Conservation (phyloP, 495 filamentous ascomycete species). For the Aspergillus asperescens region DNA sequence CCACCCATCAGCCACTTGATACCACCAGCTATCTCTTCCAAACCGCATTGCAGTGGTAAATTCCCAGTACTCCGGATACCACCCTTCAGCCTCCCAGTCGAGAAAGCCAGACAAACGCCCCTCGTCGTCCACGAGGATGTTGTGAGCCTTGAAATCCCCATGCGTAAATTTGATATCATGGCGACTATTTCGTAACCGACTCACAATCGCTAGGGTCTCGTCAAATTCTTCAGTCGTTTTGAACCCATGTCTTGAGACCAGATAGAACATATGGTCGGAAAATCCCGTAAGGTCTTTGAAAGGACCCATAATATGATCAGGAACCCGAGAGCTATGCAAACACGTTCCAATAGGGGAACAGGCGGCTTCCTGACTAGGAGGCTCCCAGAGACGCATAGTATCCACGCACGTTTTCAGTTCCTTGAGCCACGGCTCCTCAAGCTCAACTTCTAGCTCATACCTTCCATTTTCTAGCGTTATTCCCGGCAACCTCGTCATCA, state of each 20-base stretch:
- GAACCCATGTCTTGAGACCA: constrained; percentile 12
- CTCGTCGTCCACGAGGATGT: constrained; percentile 41
- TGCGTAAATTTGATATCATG: constrained; percentile 40
- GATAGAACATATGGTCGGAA: constrained; percentile 11
- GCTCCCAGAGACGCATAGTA: constrained; percentile 17
- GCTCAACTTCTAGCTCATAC: constrained; percentile 7
- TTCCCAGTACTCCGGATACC: constrained; percentile 53
- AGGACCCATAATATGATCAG: constrained; percentile 16
- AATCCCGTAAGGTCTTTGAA: constrained; percentile 10
- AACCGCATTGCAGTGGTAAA: constrained; percentile 35
- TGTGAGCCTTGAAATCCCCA: constrained; percentile 44
- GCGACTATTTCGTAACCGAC: constrained; percentile 11
- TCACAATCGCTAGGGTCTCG: constrained; percentile 17
- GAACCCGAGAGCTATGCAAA: constrained; percentile 14
- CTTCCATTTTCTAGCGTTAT: constrained; percentile 14
- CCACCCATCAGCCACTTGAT: constrained; percentile 24
- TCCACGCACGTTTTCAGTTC: constrained; percentile 14
- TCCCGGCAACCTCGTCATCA: constrained; percentile 18
- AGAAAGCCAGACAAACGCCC: constrained; percentile 46
- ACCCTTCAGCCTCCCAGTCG: constrained; percentile 51
- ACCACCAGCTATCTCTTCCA: constrained; percentile 25
- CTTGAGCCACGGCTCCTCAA: constrained; percentile 15
- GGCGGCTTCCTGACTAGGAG: constrained; percentile 1
- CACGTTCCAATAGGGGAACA: constrained; percentile 11
- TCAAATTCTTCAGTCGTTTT: constrained; percentile 19